These are phyloP conservation scores for Aegilops bicornis DNA, from an alignment of 176 grass and related monocot genomes.

Conservation along the genomic window DNA sequence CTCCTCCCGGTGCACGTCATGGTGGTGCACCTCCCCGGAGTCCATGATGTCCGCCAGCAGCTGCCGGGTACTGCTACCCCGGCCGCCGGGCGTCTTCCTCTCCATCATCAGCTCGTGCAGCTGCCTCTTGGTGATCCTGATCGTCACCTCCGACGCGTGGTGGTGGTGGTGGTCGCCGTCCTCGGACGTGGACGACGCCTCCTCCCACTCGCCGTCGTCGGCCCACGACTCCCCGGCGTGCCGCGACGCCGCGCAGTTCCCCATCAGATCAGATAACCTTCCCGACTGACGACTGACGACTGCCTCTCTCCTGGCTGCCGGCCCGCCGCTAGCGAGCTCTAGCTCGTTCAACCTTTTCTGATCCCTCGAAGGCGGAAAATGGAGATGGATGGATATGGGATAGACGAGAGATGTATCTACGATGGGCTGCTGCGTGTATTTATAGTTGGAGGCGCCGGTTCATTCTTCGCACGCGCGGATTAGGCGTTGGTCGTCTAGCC, in stretches of 20 bases:
- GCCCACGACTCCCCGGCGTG: slow-evolving; percentile 41
- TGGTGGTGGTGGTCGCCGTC: background rate
- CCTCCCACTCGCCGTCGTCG: slow-evolving; percentile 57
- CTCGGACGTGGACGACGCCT: background rate
- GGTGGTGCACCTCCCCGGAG: slow-evolving; percentile 51
- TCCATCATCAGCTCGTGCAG: slow-evolving; percentile 61
- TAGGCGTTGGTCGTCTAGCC: background rate
- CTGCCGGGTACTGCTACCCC: slow-evolving; percentile 9
- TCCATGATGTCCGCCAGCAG: slow-evolving; percentile 63
- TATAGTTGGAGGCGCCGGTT: slow-evolving; percentile 26
- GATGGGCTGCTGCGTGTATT: background rate
- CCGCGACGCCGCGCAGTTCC: slow-evolving; percentile 48
- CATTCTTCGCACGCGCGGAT: background rate
- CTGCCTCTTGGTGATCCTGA: slow-evolving; percentile 66
- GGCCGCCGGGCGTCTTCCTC: background rate
- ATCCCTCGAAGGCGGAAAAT: background rate
- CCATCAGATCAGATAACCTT: slow-evolving; percentile 39
- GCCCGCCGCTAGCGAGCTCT: background rate
- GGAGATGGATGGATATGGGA: background rate
- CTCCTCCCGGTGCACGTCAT: slow-evolving; percentile 22
- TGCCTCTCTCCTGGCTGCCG: background rate
- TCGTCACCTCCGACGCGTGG: slow-evolving; percentile 49
- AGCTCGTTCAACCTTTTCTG: background rate
- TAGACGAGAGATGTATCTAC: background rate
- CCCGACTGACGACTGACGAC: too few species aligned